These are phyloP conservation scores for Suhomyces yuchorum DNA, from an alignment of 1,139 yeast genomes.

Conservation along the genomic window DNA sequence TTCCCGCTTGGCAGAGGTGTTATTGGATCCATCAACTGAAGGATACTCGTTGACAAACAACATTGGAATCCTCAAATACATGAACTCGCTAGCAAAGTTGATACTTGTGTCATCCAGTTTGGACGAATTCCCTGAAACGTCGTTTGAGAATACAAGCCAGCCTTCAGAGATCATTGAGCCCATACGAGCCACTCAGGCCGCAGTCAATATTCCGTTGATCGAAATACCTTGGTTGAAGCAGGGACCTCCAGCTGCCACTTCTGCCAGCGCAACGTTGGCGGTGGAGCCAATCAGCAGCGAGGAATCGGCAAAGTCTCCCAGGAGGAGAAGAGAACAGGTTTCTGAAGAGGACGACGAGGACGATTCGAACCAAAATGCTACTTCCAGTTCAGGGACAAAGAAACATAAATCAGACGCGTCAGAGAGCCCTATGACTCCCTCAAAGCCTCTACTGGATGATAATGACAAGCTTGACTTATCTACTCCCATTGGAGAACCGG, in stretches of 20 bases:
- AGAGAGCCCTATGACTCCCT: slow-evolving; percentile 10
- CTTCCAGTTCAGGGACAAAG: slow-evolving; percentile 1
- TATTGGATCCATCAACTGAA: slow-evolving; percentile 38
- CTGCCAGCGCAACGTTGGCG: background rate
- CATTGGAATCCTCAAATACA: slow-evolving; percentile 28
- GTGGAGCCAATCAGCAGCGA: slow-evolving; percentile 1
- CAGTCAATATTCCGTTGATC: slow-evolving; percentile 25
- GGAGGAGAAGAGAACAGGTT: slow-evolving; percentile 12
- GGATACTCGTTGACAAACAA: slow-evolving; percentile 34
- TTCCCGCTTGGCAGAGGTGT: slow-evolving; percentile 55
- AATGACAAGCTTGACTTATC: slow-evolving; percentile 20
- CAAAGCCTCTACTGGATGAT: slow-evolving; percentile 4
- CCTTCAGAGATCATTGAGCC: slow-evolving; percentile 7
- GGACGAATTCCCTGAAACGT: slow-evolving; percentile 27
- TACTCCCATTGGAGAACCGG: slow-evolving; percentile 11
- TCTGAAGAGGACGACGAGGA: slow-evolving; percentile 10
- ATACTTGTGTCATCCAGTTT: slow-evolving; percentile 33
- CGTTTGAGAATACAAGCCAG: slow-evolving; percentile 9
- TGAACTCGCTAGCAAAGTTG: slow-evolving; percentile 33
- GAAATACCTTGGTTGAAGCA: slow-evolving; percentile 53
- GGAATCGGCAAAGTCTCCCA: slow-evolving; percentile 10
- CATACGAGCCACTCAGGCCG: slow-evolving; percentile 13
- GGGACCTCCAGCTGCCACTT: slow-evolving; percentile 14
- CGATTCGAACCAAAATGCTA: background rate
- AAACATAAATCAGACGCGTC: slow-evolving; percentile 6